Evolutionary conservation across 495 filamentous ascomycete species (phyloP).

Genomic region (Aspergillus avenaceus): DNA sequence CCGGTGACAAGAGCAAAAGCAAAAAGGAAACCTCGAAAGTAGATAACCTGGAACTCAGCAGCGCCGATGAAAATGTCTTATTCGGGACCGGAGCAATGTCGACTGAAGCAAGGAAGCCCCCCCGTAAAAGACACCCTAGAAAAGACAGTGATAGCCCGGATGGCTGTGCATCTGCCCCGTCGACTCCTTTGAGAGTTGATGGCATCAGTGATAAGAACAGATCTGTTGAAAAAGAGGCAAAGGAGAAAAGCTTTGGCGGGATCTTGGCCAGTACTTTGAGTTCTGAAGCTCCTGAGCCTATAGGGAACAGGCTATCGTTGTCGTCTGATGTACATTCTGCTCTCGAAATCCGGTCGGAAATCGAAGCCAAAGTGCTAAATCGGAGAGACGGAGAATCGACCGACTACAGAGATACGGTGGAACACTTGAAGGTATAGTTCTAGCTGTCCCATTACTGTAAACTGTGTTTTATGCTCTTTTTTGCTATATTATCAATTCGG

Average conservation of each 20-base stretch:
- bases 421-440: conserved; percentile 46
- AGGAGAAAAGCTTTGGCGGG: conserved; percentile 26
- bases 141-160: conserved; percentile 28
- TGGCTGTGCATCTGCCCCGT: conserved; percentile 30
- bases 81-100: conserved; percentile 9
- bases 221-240: conserved; percentile 28
- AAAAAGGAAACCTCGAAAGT: conserved; percentile 18
- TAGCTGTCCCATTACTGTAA: conserved; percentile 32
- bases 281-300: conserved; percentile 31
- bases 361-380: too few species aligned
- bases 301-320: conserved; percentile 28
- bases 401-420: conserved; percentile 28
- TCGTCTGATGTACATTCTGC: conserved; percentile 31
- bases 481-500: conserved; percentile 8
- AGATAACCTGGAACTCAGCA: conserved; percentile 20
- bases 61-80: conserved; percentile 6
- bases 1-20: conserved; percentile 14
- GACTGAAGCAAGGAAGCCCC: conserved; percentile 20
- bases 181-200: conserved; percentile 29
- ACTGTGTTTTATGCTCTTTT: conserved; percentile 22
- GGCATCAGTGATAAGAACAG: conserved; percentile 26
- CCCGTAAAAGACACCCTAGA: conserved; percentile 30
- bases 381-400: conserved; percentile 35
- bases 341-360: conserved; percentile 38
- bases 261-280: conserved; percentile 38